Base-by-base conservation (phyloP, 208 protist genomes). In the Acanthamoeba healyi region DNA sequence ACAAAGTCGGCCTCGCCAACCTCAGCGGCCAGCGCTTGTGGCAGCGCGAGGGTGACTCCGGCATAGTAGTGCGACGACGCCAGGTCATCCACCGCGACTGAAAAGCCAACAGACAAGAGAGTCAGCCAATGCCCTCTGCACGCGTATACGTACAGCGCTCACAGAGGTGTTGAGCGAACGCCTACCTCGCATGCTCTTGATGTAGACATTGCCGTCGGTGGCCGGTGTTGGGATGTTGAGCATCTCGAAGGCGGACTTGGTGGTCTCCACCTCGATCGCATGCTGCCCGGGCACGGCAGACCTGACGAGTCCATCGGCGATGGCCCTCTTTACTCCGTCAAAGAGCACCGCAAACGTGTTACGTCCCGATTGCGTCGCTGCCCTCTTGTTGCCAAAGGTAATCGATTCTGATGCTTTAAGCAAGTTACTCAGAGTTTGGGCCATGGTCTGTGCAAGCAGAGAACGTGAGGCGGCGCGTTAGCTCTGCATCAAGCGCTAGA, bases 161-260 rank as follows among this genome's bases (percentile, higher is more conserved):
- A n/a, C n/a, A n/a, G n/a, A 19, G 26, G 29, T 38, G 26, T 65
- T 61, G 54, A 19, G 54, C 19, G 17, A 26, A 46, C 6, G 34
- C 36, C 24, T 12, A 86, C 77, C 77, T 54, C 24, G 40, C 26
- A 36, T 17, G 22, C 44, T 58, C 77, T 58, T 86, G 44, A 86
- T 15, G 44, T 86, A 86, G 26, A 86, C 29, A 17, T 61, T 51
- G 46, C 77, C 77, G 29, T 86, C 26, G 26, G 46, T 86, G 24
- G 77, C 29, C 22, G 77, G 77, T 1, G 77, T 86, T 14, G 77
- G 77, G 14, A 86, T 40, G 46, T 86, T 86, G 44, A 86, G 46
- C 77, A 86, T 86, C 5, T 61, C 29, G 24, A 86, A 86, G 46
- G 44, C 61, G 5, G 77, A 34, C 17, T 40, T 29, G 24, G 77